These are phyloP conservation scores for Citrus cavaleriei DNA, from an alignment of 345 rosid genomes.

Conservation along the genomic window DNA sequence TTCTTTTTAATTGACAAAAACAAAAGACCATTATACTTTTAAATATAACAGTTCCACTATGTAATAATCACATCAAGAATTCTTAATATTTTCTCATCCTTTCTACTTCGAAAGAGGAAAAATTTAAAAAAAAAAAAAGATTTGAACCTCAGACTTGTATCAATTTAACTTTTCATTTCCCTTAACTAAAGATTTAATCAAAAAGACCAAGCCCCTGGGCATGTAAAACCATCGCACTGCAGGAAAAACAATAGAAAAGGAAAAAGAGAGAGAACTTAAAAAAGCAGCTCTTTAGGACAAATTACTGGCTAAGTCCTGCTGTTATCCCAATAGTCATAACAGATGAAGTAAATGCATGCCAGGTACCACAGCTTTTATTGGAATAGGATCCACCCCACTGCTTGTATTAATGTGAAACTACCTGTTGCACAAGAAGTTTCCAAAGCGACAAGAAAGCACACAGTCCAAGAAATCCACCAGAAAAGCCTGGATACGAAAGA, in stretches of 20 bases:
- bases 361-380: not conserved
- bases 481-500: slow-evolving; percentile 57
- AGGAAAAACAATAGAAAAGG: not conserved
- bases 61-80: not conserved
- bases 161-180: not conserved
- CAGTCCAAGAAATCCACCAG: slow-evolving; percentile 88
- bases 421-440: slow-evolving; percentile 96
- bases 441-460: slow-evolving; percentile 90
- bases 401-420: slow-evolving; percentile 16
- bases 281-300: not conserved
- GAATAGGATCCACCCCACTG: not conserved
- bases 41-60: not conserved
- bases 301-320: not conserved
- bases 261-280: not conserved
- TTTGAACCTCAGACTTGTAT: not conserved
- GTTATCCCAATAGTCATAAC: not conserved
- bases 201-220: not conserved
- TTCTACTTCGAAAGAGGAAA: not conserved
- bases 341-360: not conserved
- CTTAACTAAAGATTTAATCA: not conserved
- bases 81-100: not conserved
- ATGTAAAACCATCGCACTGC: not conserved
- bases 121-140: not conserved
- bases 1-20: too few relatives aligned
- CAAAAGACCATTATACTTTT: not conserved